Conservation (phyloP, 1,139 yeast species). For the Scheffersomyces insectosa region DNA sequence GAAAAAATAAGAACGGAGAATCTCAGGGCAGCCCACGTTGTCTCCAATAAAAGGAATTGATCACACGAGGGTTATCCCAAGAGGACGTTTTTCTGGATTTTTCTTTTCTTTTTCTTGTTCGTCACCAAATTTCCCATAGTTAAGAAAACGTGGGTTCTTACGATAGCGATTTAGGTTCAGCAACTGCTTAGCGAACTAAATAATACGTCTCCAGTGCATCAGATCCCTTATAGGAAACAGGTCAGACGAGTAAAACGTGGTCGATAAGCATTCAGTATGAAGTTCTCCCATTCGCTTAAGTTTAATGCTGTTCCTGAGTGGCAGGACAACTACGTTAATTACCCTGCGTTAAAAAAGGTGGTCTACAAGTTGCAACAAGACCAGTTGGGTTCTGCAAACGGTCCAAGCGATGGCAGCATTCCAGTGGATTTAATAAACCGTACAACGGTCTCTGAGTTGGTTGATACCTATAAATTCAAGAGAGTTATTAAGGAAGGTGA, state of each 20-base stretch:
- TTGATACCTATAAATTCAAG: constrained; percentile 14
- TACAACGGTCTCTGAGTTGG: constrained; percentile 32
- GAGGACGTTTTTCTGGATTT: not conserved
- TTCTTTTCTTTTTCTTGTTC: not conserved
- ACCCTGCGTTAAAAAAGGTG: constrained; percentile 61
- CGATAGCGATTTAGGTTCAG: too few relatives aligned
- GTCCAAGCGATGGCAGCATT: constrained; percentile 27
- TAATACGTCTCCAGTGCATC: too few relatives aligned
- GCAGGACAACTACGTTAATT: constrained; percentile 67
- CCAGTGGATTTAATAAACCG: constrained; percentile 17
- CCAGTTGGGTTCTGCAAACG: constrained; percentile 24
- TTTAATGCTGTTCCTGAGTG: constrained; percentile 84
- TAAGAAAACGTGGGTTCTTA: not conserved
- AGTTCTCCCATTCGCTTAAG: constrained; percentile 71
- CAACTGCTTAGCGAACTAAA: too few relatives aligned
- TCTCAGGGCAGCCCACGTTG: constrained; percentile 7
- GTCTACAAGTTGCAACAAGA: constrained; percentile 51
- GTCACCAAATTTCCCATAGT: not conserved
- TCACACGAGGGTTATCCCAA: constrained; percentile 5
- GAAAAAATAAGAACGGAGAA: not conserved
- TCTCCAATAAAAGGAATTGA: constrained; percentile 4
- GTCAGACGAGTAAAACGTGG: not conserved
- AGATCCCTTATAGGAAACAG: not conserved
- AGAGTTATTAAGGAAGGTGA: not conserved
- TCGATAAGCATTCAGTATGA: constrained; percentile 41